Percentiles rank a stretch among this genome's conserved stretches.
These are phyloP conservation scores for Colletotrichum ledebouriae DNA, from an alignment of 2,329 filamentous ascomycete genomes.

Conservation along the genomic window DNA sequence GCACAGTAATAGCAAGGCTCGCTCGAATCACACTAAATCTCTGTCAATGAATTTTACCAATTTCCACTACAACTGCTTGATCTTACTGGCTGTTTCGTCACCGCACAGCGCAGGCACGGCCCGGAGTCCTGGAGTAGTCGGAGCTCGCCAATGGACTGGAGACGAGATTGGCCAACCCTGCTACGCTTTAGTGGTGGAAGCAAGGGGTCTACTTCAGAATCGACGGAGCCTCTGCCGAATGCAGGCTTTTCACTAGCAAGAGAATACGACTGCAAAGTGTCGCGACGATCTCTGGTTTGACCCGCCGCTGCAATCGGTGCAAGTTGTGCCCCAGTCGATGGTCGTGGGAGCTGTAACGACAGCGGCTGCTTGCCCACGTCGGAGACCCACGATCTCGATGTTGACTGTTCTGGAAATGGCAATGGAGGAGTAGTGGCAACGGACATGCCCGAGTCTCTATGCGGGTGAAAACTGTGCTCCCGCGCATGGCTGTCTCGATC, in stretches of 20 bases:
- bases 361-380: constrained; percentile 46
- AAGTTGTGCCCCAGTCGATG: constrained; percentile 51
- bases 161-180: constrained; percentile 64
- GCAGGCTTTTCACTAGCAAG: constrained; percentile 56
- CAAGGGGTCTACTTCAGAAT: constrained; percentile 64
- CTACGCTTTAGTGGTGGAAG: constrained; percentile 68
- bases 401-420: constrained; percentile 52
- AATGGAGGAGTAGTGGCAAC: constrained; percentile 54
- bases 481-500: constrained; percentile 66
- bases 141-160: constrained; percentile 71
- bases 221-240: constrained; percentile 56
- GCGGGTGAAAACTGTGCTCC: constrained; percentile 57
- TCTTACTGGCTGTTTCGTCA: constrained; percentile 61
- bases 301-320: constrained; percentile 52
- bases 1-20: constrained; percentile 64
- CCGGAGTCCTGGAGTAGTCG: constrained; percentile 61
- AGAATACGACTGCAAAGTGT: constrained; percentile 56
- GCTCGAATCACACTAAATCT: constrained; percentile 63
- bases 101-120: constrained; percentile 66
- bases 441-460: constrained; percentile 62
- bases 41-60: constrained; percentile 12
- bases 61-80: not conserved
- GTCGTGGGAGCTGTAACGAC: constrained; percentile 58
- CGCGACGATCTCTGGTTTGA: constrained; percentile 56
- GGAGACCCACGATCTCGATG: constrained; percentile 51